A percentile compares a stretch with the other conserved stretches of the same genome.
Conservation (phyloP, 2,329 filamentous ascomycete genomes). For the Xylariomycetidae sp. region DNA sequence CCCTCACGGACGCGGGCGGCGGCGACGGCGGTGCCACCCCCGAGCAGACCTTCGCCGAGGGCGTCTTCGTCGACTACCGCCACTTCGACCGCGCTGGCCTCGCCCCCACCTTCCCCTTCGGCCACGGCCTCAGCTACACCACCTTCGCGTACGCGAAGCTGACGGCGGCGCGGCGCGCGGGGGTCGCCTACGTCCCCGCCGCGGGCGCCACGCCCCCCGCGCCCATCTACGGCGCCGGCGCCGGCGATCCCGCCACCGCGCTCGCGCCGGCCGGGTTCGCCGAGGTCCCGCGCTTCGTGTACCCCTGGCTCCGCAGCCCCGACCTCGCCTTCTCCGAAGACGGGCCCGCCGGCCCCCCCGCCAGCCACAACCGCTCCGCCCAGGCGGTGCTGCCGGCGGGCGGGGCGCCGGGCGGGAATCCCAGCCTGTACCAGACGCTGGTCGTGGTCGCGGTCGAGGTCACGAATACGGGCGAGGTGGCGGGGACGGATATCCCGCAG, state of each 20-base stretch:
- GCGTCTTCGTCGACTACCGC: constrained; percentile 75
- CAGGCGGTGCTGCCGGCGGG: constrained; percentile 46
- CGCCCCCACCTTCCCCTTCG: constrained; percentile 72
- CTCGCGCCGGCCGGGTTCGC: constrained; percentile 46
- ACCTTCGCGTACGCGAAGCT: constrained; percentile 67
- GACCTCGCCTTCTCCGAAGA: constrained; percentile 35
- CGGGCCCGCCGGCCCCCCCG: constrained; percentile 49
- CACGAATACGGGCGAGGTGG: constrained; percentile 60
- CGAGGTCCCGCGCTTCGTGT: constrained; percentile 52
- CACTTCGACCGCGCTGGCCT: constrained; percentile 61
- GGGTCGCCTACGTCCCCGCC: constrained; percentile 49
- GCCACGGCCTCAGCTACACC: constrained; percentile 75
- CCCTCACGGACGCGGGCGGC: constrained; percentile 61
- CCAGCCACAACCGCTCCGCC: constrained; percentile 51
- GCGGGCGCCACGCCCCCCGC: constrained; percentile 56
- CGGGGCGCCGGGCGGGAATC: constrained; percentile 58
- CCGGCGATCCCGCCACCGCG: constrained; percentile 14
- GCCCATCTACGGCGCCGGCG: constrained; percentile 53
- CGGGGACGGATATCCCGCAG: constrained; percentile 67
- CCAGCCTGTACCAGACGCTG: constrained; percentile 59
- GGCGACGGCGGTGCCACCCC: constrained; percentile 53
- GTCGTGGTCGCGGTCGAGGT: constrained; percentile 62
- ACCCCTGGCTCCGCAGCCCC: constrained; percentile 62
- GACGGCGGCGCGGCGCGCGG: constrained; percentile 40
- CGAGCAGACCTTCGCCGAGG: constrained; percentile 69